Conservation (phyloP, 2,329 filamentous ascomycete species). For the Colletotrichum siamense region DNA sequence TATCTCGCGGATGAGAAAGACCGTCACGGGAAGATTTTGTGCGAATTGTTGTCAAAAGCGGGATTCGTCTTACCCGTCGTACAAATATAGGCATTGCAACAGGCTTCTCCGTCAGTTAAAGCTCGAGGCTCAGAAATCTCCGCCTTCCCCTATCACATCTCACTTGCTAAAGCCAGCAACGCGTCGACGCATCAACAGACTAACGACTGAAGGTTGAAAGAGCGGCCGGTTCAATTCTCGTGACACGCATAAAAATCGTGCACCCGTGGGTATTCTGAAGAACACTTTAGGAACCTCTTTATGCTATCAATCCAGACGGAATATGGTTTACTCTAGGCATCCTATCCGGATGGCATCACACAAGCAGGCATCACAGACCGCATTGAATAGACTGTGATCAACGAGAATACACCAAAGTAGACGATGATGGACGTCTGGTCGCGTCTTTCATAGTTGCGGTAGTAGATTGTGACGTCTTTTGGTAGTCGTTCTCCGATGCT, state of each 20-base stretch:
- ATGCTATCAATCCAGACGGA: background rate
- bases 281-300: background rate
- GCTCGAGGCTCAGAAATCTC: background rate
- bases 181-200: background rate
- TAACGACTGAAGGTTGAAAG: background rate
- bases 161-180: background rate
- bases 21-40: too few species aligned
- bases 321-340: accelerated
- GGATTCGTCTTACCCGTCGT: too few species aligned
- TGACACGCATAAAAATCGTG: too few species aligned
- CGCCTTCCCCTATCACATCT: too few species aligned
- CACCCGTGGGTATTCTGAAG: too few species aligned
- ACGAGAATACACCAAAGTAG: background rate
- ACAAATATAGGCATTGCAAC: too few species aligned
- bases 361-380: background rate
- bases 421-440: background rate
- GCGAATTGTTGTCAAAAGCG: too few species aligned
- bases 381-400: accelerated
- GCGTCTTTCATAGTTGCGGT: accelerated
- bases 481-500: background rate
- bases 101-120: background rate
- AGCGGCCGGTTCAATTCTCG: background rate
- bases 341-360: accelerated
- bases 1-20: too few species aligned
- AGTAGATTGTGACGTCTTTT: background rate